A percentile compares a stretch with the other conserved stretches of the same genome.
Evolutionary conservation across 192 early-diverging fungal genomes (phyloP).

Genomic region (Umbelopsis sp.): DNA sequence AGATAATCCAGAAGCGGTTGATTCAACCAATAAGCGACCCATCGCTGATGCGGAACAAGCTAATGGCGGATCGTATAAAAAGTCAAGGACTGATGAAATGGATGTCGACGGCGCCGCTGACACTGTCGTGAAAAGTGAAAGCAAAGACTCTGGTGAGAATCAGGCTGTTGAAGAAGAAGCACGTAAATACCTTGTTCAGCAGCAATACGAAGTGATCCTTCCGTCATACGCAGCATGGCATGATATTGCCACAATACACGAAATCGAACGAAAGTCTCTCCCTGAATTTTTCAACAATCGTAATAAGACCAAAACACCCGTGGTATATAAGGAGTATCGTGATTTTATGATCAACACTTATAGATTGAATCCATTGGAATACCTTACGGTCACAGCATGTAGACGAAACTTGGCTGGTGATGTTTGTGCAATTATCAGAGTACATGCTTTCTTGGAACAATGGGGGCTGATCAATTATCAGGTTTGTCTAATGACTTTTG

Average conservation of each 20-base stretch:
- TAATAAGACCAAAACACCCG: slow-evolving; percentile 91
- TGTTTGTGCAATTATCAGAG: slow-evolving; percentile 95
- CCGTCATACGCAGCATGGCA: slow-evolving; percentile 98
- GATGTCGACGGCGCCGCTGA: neutral
- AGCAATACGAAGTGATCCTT: slow-evolving; percentile 78
- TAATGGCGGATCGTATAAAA: slow-evolving; percentile 4
- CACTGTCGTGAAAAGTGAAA: neutral
- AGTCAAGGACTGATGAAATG: slow-evolving; percentile 19
- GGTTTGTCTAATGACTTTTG: slow-evolving; percentile 45
- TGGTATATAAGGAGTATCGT: slow-evolving; percentile 90
- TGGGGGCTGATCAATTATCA: slow-evolving; percentile 99
- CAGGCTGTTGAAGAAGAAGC: slow-evolving; percentile 56
- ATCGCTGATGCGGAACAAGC: neutral
- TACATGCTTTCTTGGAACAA: slow-evolving; percentile 97
- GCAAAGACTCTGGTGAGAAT: neutral
- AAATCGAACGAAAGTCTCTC: slow-evolving; percentile 84
- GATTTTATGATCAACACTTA: slow-evolving; percentile 99
- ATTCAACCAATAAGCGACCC: slow-evolving; percentile 12
- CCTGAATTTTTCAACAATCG: slow-evolving; percentile 96
- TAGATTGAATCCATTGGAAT: slow-evolving; percentile 92
- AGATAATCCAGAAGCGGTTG: slow-evolving; percentile 10
- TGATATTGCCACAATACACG: slow-evolving; percentile 73
- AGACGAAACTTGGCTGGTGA: slow-evolving; percentile 96
- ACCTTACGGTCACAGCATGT: slow-evolving; percentile 97
- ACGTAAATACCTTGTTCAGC: slow-evolving; percentile 63